Evolutionary conservation across 208 protist genomes (phyloP).

Genomic region (Polymyxa betae): DNA sequence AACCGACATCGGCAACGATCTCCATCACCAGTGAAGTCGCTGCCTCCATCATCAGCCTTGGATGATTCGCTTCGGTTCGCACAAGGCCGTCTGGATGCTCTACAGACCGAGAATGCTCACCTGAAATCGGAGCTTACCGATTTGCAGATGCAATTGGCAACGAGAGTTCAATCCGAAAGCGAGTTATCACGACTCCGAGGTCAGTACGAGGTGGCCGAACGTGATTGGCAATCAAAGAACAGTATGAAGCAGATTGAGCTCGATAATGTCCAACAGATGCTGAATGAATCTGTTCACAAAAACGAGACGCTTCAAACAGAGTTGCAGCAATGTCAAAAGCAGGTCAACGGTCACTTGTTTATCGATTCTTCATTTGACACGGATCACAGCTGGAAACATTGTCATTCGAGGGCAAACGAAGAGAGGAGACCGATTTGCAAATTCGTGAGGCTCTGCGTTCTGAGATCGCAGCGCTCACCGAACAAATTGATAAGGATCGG

Average conservation of each 20-base stretch:
- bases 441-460: background rate
- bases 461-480: background rate
- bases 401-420: background rate
- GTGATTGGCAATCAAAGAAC: background rate
- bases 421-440: background rate
- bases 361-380: background rate
- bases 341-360: background rate
- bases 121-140: background rate
- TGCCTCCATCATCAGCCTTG: background rate
- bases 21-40: no score
- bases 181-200: background rate
- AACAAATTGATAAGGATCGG: background rate
- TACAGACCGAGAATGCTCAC: background rate
- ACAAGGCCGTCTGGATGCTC: background rate
- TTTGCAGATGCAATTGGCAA: background rate
- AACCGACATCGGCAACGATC: no score
- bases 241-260: background rate
- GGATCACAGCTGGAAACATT: background rate
- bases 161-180: background rate
- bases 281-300: background rate
- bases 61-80: background rate
- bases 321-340: background rate
- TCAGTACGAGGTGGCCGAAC: background rate
- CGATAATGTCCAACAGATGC: background rate
- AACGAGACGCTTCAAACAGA: background rate